Percentiles rank a stretch among this genome's conserved stretches.
Conservation (phyloP, 805 yeast genomes). For the Saccharomycopsis fermentans region DNA sequence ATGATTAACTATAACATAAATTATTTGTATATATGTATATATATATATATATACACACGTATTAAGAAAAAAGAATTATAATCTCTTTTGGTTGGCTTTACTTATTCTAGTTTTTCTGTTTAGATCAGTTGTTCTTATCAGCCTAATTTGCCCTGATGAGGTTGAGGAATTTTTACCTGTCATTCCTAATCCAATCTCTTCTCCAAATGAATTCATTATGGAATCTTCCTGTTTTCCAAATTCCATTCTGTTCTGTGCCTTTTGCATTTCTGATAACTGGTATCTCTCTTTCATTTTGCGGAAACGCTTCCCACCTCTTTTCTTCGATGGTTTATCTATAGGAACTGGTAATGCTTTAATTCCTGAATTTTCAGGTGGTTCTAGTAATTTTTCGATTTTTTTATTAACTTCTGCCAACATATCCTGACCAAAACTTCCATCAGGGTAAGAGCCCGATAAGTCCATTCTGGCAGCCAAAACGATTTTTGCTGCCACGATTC, state of each 20-base stretch:
- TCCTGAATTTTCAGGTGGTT: slow-evolving; percentile 61
- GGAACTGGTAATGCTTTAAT: slow-evolving; percentile 66
- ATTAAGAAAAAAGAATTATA: background rate
- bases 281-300: slow-evolving; percentile 75
- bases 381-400: slow-evolving; percentile 60
- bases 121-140: background rate
- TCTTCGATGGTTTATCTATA: slow-evolving; percentile 63
- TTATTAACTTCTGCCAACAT: slow-evolving; percentile 51
- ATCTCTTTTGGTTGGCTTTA: slow-evolving; percentile 2
- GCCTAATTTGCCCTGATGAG: slow-evolving; percentile 6
- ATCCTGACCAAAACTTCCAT: slow-evolving; percentile 46
- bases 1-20: background rate
- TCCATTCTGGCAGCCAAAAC: slow-evolving; percentile 81
- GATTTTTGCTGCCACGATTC: slow-evolving; percentile 72
- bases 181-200: slow-evolving; percentile 80
- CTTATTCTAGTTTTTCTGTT: slow-evolving; percentile 2
- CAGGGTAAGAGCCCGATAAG: slow-evolving; percentile 32
- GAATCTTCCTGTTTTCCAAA: slow-evolving; percentile 71
- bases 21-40: background rate
- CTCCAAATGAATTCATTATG: slow-evolving; percentile 56
- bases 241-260: slow-evolving; percentile 74
- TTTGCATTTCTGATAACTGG: slow-evolving; percentile 69
- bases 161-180: slow-evolving; percentile 27
- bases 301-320: slow-evolving; percentile 75
- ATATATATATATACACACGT: background rate